Evolutionary conservation across 768 basidiomycete genomes (phyloP).

Genomic region (Tricholoma sp.): DNA sequence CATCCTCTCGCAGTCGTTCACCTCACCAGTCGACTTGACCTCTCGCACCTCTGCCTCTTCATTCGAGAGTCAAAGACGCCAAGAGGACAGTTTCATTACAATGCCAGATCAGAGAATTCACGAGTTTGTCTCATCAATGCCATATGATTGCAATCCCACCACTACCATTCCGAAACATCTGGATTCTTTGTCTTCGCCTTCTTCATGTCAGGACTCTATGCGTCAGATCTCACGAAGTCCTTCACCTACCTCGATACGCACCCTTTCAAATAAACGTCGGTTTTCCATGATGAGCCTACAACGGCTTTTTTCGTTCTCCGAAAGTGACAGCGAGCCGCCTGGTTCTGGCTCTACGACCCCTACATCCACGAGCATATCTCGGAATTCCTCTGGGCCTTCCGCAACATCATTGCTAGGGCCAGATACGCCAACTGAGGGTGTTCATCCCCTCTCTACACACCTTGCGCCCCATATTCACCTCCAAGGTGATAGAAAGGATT

Average conservation of each 20-base stretch:
- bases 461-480: not conserved
- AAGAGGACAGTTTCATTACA: not conserved
- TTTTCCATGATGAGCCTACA: slow-evolving; percentile 35
- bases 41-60: slow-evolving; percentile 22
- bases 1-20: slow-evolving; percentile 34
- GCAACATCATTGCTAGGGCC: slow-evolving; percentile 11
- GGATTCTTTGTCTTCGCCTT: slow-evolving; percentile 7
- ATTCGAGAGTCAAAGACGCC: slow-evolving; percentile 16
- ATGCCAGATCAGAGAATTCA: not conserved
- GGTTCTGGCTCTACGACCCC: slow-evolving; percentile 5
- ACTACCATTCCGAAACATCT: not conserved
- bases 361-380: slow-evolving; percentile 18
- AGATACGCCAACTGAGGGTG: slow-evolving; percentile 15
- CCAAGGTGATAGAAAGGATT: not conserved
- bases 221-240: slow-evolving; percentile 18
- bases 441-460: not conserved
- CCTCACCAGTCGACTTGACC: slow-evolving; percentile 19
- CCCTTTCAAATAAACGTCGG: slow-evolving; percentile 24
- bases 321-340: slow-evolving; percentile 6
- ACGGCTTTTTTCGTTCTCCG: slow-evolving; percentile 33
- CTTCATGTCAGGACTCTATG: slow-evolving; percentile 13
- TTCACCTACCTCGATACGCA: slow-evolving; percentile 29
- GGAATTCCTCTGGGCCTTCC: slow-evolving; percentile 20
- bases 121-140: not conserved
- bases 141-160: not conserved